phyloP scores from a whole-genome alignment of 768 basidiomycete species.

The Suillus fuscotomentosus region DNA sequence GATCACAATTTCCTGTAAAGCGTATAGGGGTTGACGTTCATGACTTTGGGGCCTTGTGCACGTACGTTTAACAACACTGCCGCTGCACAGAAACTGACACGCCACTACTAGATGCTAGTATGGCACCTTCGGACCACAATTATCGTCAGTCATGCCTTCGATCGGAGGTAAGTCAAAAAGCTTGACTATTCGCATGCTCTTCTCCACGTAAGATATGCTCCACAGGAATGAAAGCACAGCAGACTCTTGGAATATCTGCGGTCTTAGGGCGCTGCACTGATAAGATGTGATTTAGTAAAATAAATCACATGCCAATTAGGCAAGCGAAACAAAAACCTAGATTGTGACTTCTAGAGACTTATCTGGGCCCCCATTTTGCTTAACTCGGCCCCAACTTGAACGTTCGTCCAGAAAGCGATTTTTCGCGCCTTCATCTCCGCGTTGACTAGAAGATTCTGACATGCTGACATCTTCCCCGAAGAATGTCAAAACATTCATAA shows the following conservation, averaged over 20 bases:
- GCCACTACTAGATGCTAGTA: background rate
- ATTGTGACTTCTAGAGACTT: background rate
- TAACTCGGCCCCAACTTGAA: background rate
- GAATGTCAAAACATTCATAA: background rate
- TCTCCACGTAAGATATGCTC: slow-evolving; percentile 1
- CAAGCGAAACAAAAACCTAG: background rate
- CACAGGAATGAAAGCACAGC: background rate
- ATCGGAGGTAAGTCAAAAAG: background rate
- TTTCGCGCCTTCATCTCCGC: slow-evolving; percentile 4
- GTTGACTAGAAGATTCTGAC: background rate
- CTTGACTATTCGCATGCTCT: background rate
- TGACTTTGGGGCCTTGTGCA: background rate
- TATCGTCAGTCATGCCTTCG: background rate
- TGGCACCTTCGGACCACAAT: background rate
- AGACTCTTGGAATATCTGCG: background rate
- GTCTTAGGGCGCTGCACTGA: slow-evolving; percentile 1
- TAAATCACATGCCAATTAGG: background rate
- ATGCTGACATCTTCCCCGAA: background rate
- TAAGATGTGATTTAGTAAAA: slow-evolving; percentile 5
- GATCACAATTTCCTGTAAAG: background rate
- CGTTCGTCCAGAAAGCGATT: background rate
- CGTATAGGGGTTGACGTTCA: background rate
- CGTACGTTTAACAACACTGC: slow-evolving; percentile 4
- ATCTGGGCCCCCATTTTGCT: background rate
- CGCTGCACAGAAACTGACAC: background rate